phyloP scores from a whole-genome alignment of 2,329 filamentous ascomycete species.

The Fusarium staphyleae region DNA sequence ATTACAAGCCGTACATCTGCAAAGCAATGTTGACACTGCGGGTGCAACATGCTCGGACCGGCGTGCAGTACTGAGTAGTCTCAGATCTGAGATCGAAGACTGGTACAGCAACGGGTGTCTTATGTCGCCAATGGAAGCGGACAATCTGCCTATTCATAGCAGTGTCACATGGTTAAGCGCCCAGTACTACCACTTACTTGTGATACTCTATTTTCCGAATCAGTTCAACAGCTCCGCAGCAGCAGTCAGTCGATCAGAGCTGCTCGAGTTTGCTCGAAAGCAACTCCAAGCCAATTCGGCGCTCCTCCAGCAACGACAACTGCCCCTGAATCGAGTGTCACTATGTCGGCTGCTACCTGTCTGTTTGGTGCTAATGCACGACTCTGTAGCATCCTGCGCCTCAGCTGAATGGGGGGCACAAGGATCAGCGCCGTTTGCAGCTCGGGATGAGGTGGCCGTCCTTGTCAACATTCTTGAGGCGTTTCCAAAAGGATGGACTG shows the following conservation, averaged over 20 bases:
- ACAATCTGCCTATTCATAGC: slow-evolving; percentile 55
- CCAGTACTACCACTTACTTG: slow-evolving; percentile 54
- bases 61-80: slow-evolving; percentile 43
- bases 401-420: slow-evolving; percentile 22
- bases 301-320: slow-evolving; percentile 52
- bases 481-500: slow-evolving; percentile 47
- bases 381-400: slow-evolving; percentile 29
- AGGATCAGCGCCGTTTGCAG: slow-evolving; percentile 37
- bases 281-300: slow-evolving; percentile 52
- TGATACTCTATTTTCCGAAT: slow-evolving; percentile 53
- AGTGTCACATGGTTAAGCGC: slow-evolving; percentile 54
- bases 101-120: slow-evolving; percentile 57
- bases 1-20: slow-evolving; percentile 47
- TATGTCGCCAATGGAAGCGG: slow-evolving; percentile 51
- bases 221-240: slow-evolving; percentile 49
- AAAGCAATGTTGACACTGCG: slow-evolving; percentile 42
- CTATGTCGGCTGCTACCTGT: slow-evolving; percentile 51
- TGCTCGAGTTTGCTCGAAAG: slow-evolving; percentile 50
- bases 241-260: slow-evolving; percentile 43
- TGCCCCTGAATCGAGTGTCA: slow-evolving; percentile 53
- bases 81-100: slow-evolving; percentile 54
- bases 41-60: slow-evolving; percentile 44
- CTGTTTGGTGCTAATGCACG: slow-evolving; percentile 48
- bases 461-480: slow-evolving; percentile 48
- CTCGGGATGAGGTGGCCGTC: slow-evolving; percentile 47